phyloP scores from a whole-genome alignment of 768 basidiomycete species.

The Auriscalpium vulgare region DNA sequence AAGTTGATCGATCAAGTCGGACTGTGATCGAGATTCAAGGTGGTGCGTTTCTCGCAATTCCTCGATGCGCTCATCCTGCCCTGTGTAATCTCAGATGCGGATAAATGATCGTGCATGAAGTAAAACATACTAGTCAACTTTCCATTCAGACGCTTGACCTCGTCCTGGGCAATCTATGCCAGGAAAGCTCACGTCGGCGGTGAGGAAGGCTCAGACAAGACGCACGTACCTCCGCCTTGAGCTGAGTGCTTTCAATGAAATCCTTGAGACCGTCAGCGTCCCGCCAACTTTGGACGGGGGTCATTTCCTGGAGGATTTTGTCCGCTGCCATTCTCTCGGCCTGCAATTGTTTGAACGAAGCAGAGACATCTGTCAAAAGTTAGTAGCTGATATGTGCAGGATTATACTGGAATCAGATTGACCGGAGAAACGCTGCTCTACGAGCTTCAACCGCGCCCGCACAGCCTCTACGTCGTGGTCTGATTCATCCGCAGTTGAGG shows the following conservation, averaged over 20 bases:
- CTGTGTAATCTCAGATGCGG: constrained; percentile 31
- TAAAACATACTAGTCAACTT: constrained; percentile 59
- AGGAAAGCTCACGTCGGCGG: not conserved
- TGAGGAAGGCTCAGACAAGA: not conserved
- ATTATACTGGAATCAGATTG: constrained; percentile 6
- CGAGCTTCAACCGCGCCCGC: constrained; percentile 56
- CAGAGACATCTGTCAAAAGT: constrained; percentile 57
- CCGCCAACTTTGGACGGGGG: constrained; percentile 57
- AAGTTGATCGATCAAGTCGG: constrained; percentile 63
- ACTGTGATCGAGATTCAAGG: constrained; percentile 73
- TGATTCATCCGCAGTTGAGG: not conserved
- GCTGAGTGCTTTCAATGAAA: constrained; percentile 56
- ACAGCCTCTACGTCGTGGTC: constrained; percentile 43
- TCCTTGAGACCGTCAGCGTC: constrained; percentile 65
- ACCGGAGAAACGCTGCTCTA: constrained; percentile 78
- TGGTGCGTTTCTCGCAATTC: constrained; percentile 81
- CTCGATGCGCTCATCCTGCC: constrained; percentile 76
- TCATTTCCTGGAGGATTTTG: constrained; percentile 56
- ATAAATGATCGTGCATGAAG: not conserved
- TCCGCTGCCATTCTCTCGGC: constrained; percentile 67
- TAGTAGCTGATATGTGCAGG: not conserved
- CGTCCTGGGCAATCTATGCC: constrained; percentile 59
- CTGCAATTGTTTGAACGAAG: constrained; percentile 69
- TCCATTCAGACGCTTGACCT: constrained; percentile 65
- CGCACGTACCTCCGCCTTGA: constrained; percentile 62